Conservation (phyloP, 768 basidiomycete species). For the Kwoniella sp. region DNA sequence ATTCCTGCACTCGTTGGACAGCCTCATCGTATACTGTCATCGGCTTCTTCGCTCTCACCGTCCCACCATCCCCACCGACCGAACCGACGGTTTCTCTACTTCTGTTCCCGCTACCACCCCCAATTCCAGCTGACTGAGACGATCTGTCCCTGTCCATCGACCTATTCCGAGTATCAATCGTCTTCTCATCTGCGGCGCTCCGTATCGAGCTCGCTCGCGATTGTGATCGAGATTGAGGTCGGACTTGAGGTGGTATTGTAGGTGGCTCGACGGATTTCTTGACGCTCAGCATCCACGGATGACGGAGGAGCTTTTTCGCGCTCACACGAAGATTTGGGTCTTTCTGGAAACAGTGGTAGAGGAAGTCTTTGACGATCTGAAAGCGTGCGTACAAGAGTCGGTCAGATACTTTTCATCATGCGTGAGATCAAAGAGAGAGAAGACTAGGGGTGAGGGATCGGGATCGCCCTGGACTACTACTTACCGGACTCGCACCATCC, state of each 20-base stretch:
- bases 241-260: conserved; percentile 7
- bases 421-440: not conserved
- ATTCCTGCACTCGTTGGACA: conserved; percentile 92
- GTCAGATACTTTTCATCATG: too few relatives aligned
- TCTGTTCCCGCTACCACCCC: not conserved
- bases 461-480: too few relatives aligned
- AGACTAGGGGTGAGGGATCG: too few relatives aligned
- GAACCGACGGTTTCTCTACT: not conserved
- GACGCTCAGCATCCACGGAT: conserved; percentile 93
- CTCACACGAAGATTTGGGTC: conserved; percentile 91
- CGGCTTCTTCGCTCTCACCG: conserved; percentile 56
- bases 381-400: not conserved
- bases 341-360: conserved; percentile 98
- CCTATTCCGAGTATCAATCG: too few relatives aligned
- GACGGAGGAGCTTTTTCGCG: conserved; percentile 85
- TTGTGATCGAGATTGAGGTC: conserved; percentile 14
- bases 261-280: conserved; percentile 67
- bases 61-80: conserved; percentile 48
- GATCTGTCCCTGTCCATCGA: too few relatives aligned
- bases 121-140: too few relatives aligned
- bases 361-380: conserved; percentile 87
- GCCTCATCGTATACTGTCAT: conserved; percentile 82
- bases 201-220: conserved; percentile 10
- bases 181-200: conserved; percentile 27
- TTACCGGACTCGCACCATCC: conserved; percentile 79